phyloP scores from a whole-genome alignment of 2,329 filamentous ascomycete species.

The Colletotrichum spinosum region DNA sequence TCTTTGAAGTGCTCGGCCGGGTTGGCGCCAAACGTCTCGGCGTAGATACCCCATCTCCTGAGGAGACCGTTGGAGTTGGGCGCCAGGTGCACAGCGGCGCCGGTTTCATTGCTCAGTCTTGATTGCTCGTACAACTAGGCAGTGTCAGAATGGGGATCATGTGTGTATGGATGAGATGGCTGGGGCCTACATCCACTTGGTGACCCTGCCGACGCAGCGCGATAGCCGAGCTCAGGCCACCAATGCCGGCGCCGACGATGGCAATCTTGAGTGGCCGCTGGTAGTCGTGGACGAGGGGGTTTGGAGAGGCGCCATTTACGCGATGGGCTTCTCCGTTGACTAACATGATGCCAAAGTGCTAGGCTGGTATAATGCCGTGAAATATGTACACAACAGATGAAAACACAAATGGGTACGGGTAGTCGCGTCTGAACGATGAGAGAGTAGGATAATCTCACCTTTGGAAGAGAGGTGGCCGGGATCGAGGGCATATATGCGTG shows the following conservation, averaged over 20 bases:
- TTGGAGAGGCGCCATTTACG: constrained; percentile 11
- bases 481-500: too few relatives aligned
- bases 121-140: constrained; percentile 67
- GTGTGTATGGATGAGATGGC: not conserved
- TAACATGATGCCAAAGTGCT: constrained; percentile 16
- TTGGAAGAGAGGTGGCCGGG: too few relatives aligned
- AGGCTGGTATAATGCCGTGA: not conserved
- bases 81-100: constrained; percentile 71
- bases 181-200: constrained; percentile 50
- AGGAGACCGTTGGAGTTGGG: constrained; percentile 72
- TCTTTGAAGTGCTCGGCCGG: constrained; percentile 45
- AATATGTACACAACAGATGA: not conserved
- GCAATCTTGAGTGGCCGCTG: constrained; percentile 32
- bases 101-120: constrained; percentile 64
- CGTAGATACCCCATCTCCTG: constrained; percentile 50
- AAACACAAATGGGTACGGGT: constrained; percentile 4
- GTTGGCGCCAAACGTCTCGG: constrained; percentile 52
- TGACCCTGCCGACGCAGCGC: constrained; percentile 65
- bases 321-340: constrained; percentile 19
- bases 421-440: too few relatives aligned
- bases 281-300: constrained; percentile 36
- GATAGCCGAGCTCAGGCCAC: constrained; percentile 64
- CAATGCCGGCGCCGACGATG: constrained; percentile 60
- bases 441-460: too few relatives aligned
- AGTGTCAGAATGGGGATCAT: not conserved